A percentile compares a stretch with the other conserved stretches of the same genome.
Conservation (phyloP, 306 rosid species). For the Quercus suber region DNA sequence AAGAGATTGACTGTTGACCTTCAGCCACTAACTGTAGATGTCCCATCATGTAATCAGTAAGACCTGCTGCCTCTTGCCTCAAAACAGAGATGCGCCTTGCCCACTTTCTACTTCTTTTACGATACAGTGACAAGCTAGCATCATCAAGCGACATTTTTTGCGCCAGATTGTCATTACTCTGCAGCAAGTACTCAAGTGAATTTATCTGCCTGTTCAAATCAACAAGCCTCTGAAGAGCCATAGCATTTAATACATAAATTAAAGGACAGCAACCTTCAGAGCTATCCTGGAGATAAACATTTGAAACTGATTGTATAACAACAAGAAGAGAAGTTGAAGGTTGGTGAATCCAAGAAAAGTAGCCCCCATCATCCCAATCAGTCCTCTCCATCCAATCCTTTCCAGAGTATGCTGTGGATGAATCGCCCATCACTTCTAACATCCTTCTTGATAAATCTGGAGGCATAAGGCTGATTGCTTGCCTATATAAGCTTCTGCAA, state of each 20-base stretch:
- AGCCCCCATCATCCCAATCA: conserved; percentile 54
- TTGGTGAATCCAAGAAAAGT: conserved; percentile 69
- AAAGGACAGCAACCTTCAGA: conserved; percentile 48
- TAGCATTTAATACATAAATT: conserved; percentile 60
- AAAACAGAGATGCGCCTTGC: conserved; percentile 36
- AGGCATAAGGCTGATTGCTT: conserved; percentile 68
- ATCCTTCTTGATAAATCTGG: conserved; percentile 62
- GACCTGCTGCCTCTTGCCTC: conserved; percentile 73
- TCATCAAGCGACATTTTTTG: conserved; percentile 28
- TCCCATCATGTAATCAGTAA: conserved; percentile 69
- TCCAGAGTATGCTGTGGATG: conserved; percentile 56
- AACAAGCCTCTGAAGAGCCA: conserved; percentile 83
- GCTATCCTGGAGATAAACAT: conserved; percentile 38
- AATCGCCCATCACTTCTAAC: conserved; percentile 60
- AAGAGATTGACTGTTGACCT: conserved; percentile 37
- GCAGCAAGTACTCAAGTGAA: conserved; percentile 55
- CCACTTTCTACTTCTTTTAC: conserved; percentile 29
- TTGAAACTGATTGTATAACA: conserved; percentile 57
- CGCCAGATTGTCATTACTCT: conserved; percentile 42
- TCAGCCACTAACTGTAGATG: conserved; percentile 43
- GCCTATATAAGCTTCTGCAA: conserved; percentile 66
- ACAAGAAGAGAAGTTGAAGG: conserved; percentile 71
- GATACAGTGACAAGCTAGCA: conserved; percentile 26
- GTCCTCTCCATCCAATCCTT: conserved; percentile 67
- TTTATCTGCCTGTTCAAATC: conserved; percentile 73